Evolutionary conservation across 192 early-diverging fungal genomes (phyloP).

Genomic region (Backusella psychrophila): DNA sequence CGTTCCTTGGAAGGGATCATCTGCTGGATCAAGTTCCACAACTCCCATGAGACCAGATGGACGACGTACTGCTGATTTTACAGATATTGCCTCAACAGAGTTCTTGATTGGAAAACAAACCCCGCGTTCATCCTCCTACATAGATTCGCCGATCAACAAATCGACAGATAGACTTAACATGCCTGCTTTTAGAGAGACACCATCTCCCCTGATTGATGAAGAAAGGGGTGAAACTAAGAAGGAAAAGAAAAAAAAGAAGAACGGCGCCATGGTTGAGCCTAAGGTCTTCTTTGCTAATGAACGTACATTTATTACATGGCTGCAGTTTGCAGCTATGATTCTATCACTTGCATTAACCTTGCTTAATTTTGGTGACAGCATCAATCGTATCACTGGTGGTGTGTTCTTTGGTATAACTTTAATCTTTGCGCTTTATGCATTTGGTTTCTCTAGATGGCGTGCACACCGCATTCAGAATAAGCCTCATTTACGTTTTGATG

Average conservation of each 20-base stretch:
- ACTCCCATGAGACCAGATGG: background rate
- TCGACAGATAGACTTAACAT: background rate
- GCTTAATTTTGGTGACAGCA: constrained; percentile 80
- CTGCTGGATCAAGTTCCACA: background rate
- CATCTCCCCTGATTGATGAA: constrained; percentile 25
- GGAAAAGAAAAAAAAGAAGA: background rate
- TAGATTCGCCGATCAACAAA: background rate
- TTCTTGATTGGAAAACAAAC: constrained; percentile 23
- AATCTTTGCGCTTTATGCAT: constrained; percentile 72
- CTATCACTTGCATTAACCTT: constrained; percentile 66
- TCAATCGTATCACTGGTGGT: constrained; percentile 59
- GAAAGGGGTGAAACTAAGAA: background rate
- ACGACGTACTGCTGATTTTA: background rate
- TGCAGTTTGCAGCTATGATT: constrained; percentile 73
- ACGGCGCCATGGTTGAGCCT: constrained; percentile 48
- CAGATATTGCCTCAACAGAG: constrained; percentile 17
- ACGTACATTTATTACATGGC: constrained; percentile 87
- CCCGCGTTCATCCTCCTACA: background rate
- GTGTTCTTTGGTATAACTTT: constrained; percentile 69
- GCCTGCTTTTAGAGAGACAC: background rate
- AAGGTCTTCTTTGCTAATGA: constrained; percentile 96
- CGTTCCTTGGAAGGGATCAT: background rate
- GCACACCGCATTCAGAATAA: constrained; percentile 59
- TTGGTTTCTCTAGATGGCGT: constrained; percentile 74
- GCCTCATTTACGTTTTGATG: constrained; percentile 57